A percentile compares a stretch with the other conserved stretches of the same genome.
These are phyloP conservation scores for Nitzschia sp. DNA, from an alignment of 108 stramenopile genomes.

Conservation along the genomic window DNA sequence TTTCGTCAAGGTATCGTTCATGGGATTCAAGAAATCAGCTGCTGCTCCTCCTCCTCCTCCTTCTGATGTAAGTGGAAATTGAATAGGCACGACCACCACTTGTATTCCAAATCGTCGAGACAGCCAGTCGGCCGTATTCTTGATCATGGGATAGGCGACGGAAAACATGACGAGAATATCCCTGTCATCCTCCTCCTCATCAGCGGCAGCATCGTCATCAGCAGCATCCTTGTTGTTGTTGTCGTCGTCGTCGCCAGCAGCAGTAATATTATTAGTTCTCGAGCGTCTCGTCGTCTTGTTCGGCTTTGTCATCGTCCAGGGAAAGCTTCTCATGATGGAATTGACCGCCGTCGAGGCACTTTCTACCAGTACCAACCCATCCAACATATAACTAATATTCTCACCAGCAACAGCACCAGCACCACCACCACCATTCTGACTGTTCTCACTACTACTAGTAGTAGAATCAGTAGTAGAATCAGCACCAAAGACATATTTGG, in stretches of 20 bases:
- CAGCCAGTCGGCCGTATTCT: slow-evolving; percentile 22
- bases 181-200: too few species aligned
- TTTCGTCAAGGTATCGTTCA: not conserved
- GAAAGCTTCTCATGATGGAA: slow-evolving; percentile 22
- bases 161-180: slow-evolving; percentile 18
- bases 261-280: not conserved
- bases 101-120: slow-evolving; percentile 1
- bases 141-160: slow-evolving; percentile 35
- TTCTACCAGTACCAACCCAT: slow-evolving; percentile 25
- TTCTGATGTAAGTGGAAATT: slow-evolving; percentile 16
- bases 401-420: too few species aligned
- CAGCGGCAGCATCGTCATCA: not conserved
- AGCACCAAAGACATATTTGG: slow-evolving; percentile 8
- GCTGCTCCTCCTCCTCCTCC: too few species aligned
- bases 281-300: too few species aligned
- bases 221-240: not conserved
- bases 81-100: slow-evolving; percentile 6
- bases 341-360: slow-evolving; percentile 37
- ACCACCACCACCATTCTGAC: too few species aligned
- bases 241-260: not conserved
- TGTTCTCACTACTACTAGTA: too few species aligned
- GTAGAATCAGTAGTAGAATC: too few species aligned
- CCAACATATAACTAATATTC: not conserved
- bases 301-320: too few species aligned
- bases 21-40: not conserved